Conservation (phyloP, 192 early-diverging fungal species). For the Rhizoclosmatium sp. region DNA sequence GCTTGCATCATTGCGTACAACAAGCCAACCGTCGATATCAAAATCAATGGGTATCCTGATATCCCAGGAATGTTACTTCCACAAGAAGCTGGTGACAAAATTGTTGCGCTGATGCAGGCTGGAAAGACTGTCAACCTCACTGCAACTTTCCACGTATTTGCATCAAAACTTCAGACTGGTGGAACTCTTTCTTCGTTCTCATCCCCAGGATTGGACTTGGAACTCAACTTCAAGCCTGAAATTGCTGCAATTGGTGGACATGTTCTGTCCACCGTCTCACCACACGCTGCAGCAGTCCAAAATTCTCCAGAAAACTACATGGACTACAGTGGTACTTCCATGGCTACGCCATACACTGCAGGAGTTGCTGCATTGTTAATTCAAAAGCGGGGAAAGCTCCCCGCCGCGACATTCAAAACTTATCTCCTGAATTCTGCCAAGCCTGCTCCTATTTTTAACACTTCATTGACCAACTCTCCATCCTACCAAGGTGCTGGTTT, state of each 20-base stretch:
- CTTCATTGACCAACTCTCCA: slow-evolving; percentile 61
- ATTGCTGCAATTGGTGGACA: slow-evolving; percentile 49
- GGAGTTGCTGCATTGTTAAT: slow-evolving; percentile 73
- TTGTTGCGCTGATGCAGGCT: slow-evolving; percentile 37
- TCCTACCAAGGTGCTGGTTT: slow-evolving; percentile 77
- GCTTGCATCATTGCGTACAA: slow-evolving; percentile 39
- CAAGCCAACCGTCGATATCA: slow-evolving; percentile 25
- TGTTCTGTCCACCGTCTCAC: slow-evolving; percentile 43
- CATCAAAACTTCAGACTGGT: slow-evolving; percentile 55
- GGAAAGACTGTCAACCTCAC: slow-evolving; percentile 43
- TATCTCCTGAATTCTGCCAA: slow-evolving; percentile 63
- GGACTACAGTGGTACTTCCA: slow-evolving; percentile 71
- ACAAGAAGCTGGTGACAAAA: slow-evolving; percentile 1
- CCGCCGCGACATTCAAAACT: slow-evolving; percentile 35
- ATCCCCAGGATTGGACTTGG: slow-evolving; percentile 75
- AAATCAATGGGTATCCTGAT: neutral
- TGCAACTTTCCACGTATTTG: slow-evolving; percentile 49
- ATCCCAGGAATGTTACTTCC: slow-evolving; percentile 32
- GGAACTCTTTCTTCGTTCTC: slow-evolving; percentile 77
- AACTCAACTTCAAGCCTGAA: slow-evolving; percentile 70
- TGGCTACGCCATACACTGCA: slow-evolving; percentile 79
- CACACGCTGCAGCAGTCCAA: slow-evolving; percentile 8
- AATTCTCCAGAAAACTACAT: slow-evolving; percentile 23
- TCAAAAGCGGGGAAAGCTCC: slow-evolving; percentile 52
- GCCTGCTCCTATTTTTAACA: slow-evolving; percentile 47